These are phyloP conservation scores for Lasiosphaeris hirsuta DNA, from an alignment of 495 filamentous ascomycete genomes.

Conservation along the genomic window DNA sequence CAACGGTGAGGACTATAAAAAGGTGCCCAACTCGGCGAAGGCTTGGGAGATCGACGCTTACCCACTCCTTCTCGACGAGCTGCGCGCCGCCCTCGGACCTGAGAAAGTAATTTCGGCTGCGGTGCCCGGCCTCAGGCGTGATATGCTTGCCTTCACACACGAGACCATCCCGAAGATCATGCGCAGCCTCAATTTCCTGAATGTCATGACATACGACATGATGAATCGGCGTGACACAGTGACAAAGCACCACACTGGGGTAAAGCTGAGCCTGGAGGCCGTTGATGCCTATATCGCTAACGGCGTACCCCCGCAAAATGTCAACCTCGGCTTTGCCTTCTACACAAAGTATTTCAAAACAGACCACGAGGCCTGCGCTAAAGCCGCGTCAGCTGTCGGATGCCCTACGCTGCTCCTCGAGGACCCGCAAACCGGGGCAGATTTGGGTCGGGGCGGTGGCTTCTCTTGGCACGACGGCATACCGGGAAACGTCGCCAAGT, in stretches of 20 bases:
- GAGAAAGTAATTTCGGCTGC: conserved; percentile 66
- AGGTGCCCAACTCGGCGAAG: conserved; percentile 59
- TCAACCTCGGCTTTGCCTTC: conserved; percentile 73
- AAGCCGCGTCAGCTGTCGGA: conserved; percentile 49
- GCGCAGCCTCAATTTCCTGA: conserved; percentile 66
- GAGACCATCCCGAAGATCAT: conserved; percentile 61
- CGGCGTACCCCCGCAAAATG: conserved; percentile 52
- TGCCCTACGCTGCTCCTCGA: conserved; percentile 63
- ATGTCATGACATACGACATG: conserved; percentile 78
- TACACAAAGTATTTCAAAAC: conserved; percentile 73
- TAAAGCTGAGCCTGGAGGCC: conserved; percentile 51
- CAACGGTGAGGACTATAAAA: conserved; percentile 73
- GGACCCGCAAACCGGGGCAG: conserved; percentile 59
- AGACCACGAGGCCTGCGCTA: conserved; percentile 47
- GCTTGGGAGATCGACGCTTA: conserved; percentile 62
- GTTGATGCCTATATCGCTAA: conserved; percentile 58
- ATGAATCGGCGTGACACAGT: conserved; percentile 70
- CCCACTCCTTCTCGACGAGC: conserved; percentile 56
- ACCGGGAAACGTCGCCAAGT: conserved; percentile 42
- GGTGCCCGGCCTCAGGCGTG: conserved; percentile 61
- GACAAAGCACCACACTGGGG: conserved; percentile 64
- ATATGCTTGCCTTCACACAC: conserved; percentile 73
- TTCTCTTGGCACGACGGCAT: conserved; percentile 59
- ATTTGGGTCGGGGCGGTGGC: conserved; percentile 59
- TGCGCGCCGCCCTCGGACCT: conserved; percentile 58